Percentiles rank a stretch among this genome's conserved stretches.
Evolutionary conservation across 345 rosid species (phyloP).

Genomic region (Conringia planisiliqua): DNA sequence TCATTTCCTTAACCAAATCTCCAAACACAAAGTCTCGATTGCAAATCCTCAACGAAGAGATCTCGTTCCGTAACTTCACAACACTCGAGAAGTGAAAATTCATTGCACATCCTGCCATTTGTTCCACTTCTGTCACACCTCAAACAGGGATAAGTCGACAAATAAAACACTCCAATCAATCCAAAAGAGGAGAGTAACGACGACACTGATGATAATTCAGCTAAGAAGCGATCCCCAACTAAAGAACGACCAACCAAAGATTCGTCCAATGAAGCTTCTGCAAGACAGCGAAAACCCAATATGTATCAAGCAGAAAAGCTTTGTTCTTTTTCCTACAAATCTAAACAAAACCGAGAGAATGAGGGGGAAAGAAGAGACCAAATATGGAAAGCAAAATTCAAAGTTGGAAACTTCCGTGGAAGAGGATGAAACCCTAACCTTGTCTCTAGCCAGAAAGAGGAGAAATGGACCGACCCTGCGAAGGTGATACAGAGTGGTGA

Average conservation of each 20-base stretch:
- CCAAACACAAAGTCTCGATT: constrained; percentile 22
- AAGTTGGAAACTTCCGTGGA: constrained; percentile 8
- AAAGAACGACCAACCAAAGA: neutral
- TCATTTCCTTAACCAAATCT: constrained; percentile 24
- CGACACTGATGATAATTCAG: neutral
- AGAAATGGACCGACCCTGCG: constrained; percentile 4
- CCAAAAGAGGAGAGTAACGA: neutral
- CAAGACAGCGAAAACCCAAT: neutral
- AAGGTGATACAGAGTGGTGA: constrained; percentile 12
- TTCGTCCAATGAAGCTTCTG: constrained; percentile 11
- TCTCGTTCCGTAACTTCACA: constrained; percentile 29
- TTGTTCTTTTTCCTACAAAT: neutral
- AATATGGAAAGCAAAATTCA: neutral
- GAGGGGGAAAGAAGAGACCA: neutral
- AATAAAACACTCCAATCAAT: constrained; percentile 18
- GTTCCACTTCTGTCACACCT: neutral
- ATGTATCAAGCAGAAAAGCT: neutral
- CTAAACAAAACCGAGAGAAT: neutral
- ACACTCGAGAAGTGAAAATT: constrained; percentile 32
- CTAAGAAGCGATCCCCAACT: neutral
- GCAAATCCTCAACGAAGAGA: constrained; percentile 24
- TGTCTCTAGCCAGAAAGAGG: constrained; percentile 3
- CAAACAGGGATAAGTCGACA: constrained; percentile 34
- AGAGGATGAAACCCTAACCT: constrained; percentile 1
- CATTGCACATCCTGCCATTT: constrained; percentile 48